A percentile compares a stretch with the other conserved stretches of the same genome.
Evolutionary conservation across 805 yeast species (phyloP).

Genomic region (Scheffersomyces lignosus): DNA sequence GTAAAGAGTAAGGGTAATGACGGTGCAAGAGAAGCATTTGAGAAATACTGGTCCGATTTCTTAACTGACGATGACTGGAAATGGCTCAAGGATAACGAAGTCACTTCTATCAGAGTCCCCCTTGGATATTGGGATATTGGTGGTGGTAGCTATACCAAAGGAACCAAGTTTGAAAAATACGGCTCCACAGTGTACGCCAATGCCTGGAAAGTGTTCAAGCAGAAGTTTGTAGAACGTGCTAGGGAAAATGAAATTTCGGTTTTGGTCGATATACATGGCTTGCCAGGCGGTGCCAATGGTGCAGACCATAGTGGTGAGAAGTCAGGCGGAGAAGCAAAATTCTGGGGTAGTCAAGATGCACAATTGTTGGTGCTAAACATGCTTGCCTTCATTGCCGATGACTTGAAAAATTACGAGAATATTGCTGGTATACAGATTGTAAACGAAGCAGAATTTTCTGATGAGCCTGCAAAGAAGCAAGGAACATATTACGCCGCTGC

Average conservation of each 20-base stretch:
- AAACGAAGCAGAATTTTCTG: constrained; percentile 73
- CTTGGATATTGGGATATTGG: constrained; percentile 89
- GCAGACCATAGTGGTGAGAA: constrained; percentile 80
- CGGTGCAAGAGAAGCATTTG: constrained; percentile 53
- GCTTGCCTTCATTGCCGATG: constrained; percentile 61
- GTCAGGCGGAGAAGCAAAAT: constrained; percentile 53
- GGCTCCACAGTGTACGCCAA: constrained; percentile 57
- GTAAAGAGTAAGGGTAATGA: constrained; percentile 52
- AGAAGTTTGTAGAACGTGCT: constrained; percentile 58
- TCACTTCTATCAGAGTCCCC: constrained; percentile 84
- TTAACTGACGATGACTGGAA: constrained; percentile 74
- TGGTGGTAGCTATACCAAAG: constrained; percentile 56
- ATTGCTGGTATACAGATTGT: constrained; percentile 82
- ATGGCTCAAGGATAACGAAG: constrained; percentile 65
- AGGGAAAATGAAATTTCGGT: constrained; percentile 63
- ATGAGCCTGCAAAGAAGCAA: constrained; percentile 51
- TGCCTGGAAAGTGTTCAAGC: constrained; percentile 69
- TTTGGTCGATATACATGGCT: constrained; percentile 80
- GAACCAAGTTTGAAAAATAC: constrained; percentile 58
- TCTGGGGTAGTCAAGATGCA: constrained; percentile 54
- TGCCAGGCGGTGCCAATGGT: constrained; percentile 91
- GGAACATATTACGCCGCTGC: constrained; percentile 67
- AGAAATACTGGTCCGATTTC: constrained; percentile 65
- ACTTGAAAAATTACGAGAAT: constrained; percentile 58
- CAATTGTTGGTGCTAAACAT: constrained; percentile 49